phyloP scores from a whole-genome alignment of 768 basidiomycete genomes.

The Podaxis pistillaris region DNA sequence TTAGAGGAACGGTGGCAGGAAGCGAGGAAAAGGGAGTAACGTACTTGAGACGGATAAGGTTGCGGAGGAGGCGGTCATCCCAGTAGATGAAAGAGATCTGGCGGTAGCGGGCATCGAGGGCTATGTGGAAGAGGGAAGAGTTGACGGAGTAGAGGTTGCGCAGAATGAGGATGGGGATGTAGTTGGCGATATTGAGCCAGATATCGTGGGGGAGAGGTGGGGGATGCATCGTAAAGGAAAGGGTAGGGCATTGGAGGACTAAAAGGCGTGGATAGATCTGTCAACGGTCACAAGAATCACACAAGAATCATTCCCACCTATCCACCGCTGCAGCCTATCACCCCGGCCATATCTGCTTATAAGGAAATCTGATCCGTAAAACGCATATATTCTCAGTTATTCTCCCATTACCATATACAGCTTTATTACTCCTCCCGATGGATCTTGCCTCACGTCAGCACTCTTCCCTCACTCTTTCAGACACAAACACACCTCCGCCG shows the following conservation, averaged over 20 bases:
- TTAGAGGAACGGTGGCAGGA: slow-evolving; percentile 1
- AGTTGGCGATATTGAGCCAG: slow-evolving; percentile 36
- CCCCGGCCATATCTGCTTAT: background rate
- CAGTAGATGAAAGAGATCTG: slow-evolving; percentile 51
- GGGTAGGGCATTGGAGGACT: background rate
- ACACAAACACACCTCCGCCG: slow-evolving; percentile 50
- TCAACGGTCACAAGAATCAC: background rate
- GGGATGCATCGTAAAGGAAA: background rate
- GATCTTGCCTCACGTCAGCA: background rate
- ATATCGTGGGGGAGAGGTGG: slow-evolving; percentile 26
- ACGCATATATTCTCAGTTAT: background rate
- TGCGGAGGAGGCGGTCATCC: slow-evolving; percentile 42
- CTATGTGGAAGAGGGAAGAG: slow-evolving; percentile 35
- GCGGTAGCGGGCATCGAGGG: slow-evolving; percentile 47
- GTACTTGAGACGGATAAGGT: slow-evolving; percentile 36
- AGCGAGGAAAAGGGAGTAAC: slow-evolving; percentile 11
- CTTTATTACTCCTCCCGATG: slow-evolving; percentile 10
- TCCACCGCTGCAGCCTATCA: background rate
- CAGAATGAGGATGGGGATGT: slow-evolving; percentile 31
- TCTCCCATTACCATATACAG: background rate
- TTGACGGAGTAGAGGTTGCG: slow-evolving; percentile 36
- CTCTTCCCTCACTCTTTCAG: no score
- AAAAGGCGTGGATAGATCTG: background rate
- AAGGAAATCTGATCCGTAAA: no score
- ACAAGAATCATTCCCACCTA: background rate